Conservation (phyloP, 305 asterid species). For the Lippia alba region DNA sequence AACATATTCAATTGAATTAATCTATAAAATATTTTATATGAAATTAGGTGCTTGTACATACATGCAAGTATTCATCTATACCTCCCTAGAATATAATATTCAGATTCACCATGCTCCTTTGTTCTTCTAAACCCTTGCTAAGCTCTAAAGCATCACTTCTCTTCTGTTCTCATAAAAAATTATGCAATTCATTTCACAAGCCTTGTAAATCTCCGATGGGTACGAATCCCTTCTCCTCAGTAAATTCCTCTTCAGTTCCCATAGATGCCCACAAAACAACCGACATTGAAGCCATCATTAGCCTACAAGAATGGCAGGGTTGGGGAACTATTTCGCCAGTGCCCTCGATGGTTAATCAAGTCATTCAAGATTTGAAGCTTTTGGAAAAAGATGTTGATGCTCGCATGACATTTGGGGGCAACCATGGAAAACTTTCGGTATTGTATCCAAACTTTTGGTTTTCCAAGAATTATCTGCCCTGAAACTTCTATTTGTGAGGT, state of each 20-base stretch:
- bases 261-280: conserved; percentile 30
- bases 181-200: conserved; percentile 19
- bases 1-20: no score
- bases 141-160: conserved; percentile 25
- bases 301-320: conserved; percentile 87
- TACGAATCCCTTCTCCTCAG: conserved; percentile 37
- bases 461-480: conserved; percentile 7
- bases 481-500: conserved; percentile 11
- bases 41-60: no score
- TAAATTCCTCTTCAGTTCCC: conserved; percentile 33
- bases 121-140: conserved; percentile 14
- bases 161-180: conserved; percentile 26
- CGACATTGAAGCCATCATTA: conserved; percentile 47
- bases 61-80: no score
- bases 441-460: background rate
- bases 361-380: conserved; percentile 75
- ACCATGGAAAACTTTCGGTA: conserved; percentile 82
- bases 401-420: conserved; percentile 74
- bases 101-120: conserved; percentile 24
- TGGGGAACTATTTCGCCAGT: conserved; percentile 87
- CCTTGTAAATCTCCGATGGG: conserved; percentile 24
- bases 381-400: conserved; percentile 60
- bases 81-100: conserved; percentile 1
- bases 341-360: conserved; percentile 77
- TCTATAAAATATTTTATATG: no score